phyloP scores from a whole-genome alignment of 768 basidiomycete genomes.

The Boletellus sp. region DNA sequence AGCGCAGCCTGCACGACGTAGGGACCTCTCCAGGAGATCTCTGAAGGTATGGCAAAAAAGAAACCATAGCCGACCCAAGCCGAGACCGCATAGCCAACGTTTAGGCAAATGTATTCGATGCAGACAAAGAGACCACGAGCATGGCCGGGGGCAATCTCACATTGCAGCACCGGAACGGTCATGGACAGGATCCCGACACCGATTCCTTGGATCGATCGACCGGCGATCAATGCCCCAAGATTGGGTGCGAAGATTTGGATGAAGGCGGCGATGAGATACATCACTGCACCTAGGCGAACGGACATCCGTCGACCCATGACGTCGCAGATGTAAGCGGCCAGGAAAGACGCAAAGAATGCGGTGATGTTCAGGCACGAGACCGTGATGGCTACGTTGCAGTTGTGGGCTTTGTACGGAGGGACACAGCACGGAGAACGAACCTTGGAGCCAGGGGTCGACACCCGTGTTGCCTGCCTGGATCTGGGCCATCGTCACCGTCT shows the following conservation, averaged over 20 bases:
- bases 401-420: background rate
- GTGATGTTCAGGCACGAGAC: slow-evolving; percentile 50
- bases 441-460: slow-evolving; percentile 44
- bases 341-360: slow-evolving; percentile 43
- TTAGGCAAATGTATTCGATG: slow-evolving; percentile 52
- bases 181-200: slow-evolving; percentile 50
- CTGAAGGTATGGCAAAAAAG: slow-evolving; percentile 42
- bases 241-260: slow-evolving; percentile 49
- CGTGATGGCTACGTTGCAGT: slow-evolving; percentile 38
- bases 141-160: slow-evolving; percentile 45
- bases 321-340: slow-evolving; percentile 49
- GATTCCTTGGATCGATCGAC: slow-evolving; percentile 45
- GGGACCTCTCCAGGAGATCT: slow-evolving; percentile 55
- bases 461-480: slow-evolving; percentile 42
- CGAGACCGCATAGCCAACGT: slow-evolving; percentile 46
- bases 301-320: slow-evolving; percentile 48
- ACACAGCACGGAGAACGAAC: slow-evolving; percentile 24
- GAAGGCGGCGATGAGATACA: slow-evolving; percentile 48
- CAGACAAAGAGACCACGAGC: slow-evolving; percentile 52
- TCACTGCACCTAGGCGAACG: slow-evolving; percentile 46
- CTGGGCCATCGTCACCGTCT: slow-evolving; percentile 41
- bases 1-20: slow-evolving; percentile 52
- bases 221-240: slow-evolving; percentile 37
- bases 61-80: slow-evolving; percentile 51
- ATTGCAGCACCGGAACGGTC: slow-evolving; percentile 48